Conservation (phyloP, 2,329 filamentous ascomycete genomes). For the Colletotrichum sp. region DNA sequence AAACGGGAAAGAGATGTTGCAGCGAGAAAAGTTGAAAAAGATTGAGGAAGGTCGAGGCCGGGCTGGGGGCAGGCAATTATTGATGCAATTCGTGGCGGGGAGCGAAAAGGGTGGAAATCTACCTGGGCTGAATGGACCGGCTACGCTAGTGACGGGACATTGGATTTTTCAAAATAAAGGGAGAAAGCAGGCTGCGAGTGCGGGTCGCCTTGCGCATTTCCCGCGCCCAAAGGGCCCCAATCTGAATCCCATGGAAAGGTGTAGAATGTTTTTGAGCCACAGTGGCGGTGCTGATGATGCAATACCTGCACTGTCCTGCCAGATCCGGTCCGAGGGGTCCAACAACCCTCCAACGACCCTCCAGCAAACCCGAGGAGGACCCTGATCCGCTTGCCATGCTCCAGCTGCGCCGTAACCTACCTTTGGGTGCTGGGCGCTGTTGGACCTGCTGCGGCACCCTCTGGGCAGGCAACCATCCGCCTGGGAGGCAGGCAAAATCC, state of each 20-base stretch:
- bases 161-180: constrained; percentile 25
- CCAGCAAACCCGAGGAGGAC: not conserved
- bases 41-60: not conserved
- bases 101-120: constrained; percentile 17
- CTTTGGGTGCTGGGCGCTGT: not conserved
- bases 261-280: constrained; percentile 25
- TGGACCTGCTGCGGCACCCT: not conserved
- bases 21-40: not conserved
- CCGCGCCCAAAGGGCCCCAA: constrained; percentile 11
- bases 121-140: constrained; percentile 12
- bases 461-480: not conserved
- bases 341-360: not conserved
- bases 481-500: not conserved
- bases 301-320: constrained; percentile 3
- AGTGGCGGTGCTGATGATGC: constrained; percentile 24
- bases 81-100: constrained; percentile 20
- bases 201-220: constrained; percentile 22
- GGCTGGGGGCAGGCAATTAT: constrained; percentile 17
- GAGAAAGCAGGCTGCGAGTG: constrained; percentile 18
- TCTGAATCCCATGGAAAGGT: constrained; percentile 23
- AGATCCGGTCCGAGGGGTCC: constrained; percentile 8
- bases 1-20: constrained; percentile 2
- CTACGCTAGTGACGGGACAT: constrained; percentile 13
- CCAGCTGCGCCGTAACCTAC: not conserved
- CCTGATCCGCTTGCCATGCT: not conserved